Evolutionary conservation across 1,139 yeast species (phyloP), one percentile per base, ranked within the genome.

Genomic region (Scheffersomyces illinoinensis): DNA sequence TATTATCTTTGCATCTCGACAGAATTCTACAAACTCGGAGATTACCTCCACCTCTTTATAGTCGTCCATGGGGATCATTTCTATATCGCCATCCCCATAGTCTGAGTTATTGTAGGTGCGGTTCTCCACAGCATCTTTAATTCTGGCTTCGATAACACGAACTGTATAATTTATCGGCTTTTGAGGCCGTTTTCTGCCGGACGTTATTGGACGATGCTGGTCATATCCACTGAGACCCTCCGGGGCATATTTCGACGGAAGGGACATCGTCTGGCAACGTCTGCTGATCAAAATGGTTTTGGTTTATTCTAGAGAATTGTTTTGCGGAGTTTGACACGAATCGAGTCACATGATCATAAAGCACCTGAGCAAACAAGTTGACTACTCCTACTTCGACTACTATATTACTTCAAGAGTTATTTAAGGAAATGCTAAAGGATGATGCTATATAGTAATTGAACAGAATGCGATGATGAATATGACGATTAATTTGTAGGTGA

Each of bases 21-120:
- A 50, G 59, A 68, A 23, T 39, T 54, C 48, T 23, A 84, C 77
- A 62, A 72, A 82, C 20, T 81, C 74, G 1, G 86, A 75, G 12
- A 87, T 83, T 24, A 75, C 66, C 54, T 76, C 73, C 1, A 84
- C 81, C 59, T 84, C 86, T 5, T 71, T 67, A 54, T 74, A 77
- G 62, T 83, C 79, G 58, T 83, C 86, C 68, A 83, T 77, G 4
- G 82, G 83, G 8, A 78, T 64, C 88, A 85, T 85, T 51, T 81
- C 84, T 1, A 81, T 74, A 64, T 85, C 89, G 6, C 71, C 77
- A 54, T 76, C 78, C 1, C 57, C 61, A 17, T 33, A 14, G 21
- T 64, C 65, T 43, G 54, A 46, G 46, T 57, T 48, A 8, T 47
- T 53, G 33, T 50, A 47, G 10, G 56, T 56, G 23, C 60, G 59